Base-by-base conservation (phyloP, 2,329 filamentous ascomycete genomes). In the Exophiala spinifera region DNA sequence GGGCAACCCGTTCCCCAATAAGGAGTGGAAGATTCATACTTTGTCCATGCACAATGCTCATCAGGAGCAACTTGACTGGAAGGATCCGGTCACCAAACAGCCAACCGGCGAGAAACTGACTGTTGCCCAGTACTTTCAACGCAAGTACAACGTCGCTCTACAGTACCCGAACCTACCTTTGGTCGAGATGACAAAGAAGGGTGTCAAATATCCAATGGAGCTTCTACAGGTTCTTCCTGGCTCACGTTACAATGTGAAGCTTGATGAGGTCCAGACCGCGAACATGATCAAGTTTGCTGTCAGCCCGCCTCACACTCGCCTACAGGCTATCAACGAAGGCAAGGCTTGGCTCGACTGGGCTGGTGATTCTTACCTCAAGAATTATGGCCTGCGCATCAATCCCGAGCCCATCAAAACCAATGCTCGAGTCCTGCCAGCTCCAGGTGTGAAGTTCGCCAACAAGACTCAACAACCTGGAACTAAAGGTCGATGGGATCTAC, bases 241-340 rank as follows among this genome's bases (percentile, higher is more conserved):
- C 33, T 80, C 85, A 67, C 77, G 79, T 2, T 85, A 82, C 63
- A 74, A 72, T 2, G 78, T 72, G 66, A 86, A 85, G 69, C 67
- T 85, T 44, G 78, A 77, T 47, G 81, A 84, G 51, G 65, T 66
- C 0, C 78, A 95, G 73, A 96, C 92, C 0, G 75, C 86, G 0
- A 73, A 80, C 4, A 99, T 99, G 94, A 96, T 99, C 75, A 92
- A 88, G 70, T 90, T 92, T 64, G 91, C 92, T 0, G 92, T 96
- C 3, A 89, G 87, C 4, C 80, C 86, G 1, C 94, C 94, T 0
- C 68, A 69, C 0, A 69, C 84, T 25, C 88, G 94, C n/a, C 81
- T 83, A 61, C 63, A 68, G 0, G 82, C 87, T 17, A 91, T 97
- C 62, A 73, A 84, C 46, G 69, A 80, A 3, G 87, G 87, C 14